These are phyloP conservation scores for Pelargonium hybrid DNA, from an alignment of 441 rosid genomes.

Conservation along the genomic window DNA sequence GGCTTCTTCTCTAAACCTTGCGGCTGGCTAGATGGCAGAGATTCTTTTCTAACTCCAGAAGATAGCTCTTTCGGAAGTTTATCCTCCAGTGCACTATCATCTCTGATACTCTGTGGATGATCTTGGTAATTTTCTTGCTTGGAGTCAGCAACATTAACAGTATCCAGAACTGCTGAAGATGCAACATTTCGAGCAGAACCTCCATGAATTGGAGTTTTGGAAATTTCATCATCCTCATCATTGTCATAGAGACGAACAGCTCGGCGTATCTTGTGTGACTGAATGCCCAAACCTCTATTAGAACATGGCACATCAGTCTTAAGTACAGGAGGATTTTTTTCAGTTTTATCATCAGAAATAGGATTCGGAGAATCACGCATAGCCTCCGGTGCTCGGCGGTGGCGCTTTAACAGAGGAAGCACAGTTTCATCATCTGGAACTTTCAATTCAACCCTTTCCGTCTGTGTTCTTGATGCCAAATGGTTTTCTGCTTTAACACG, in stretches of 20 bases:
- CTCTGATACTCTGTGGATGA: conserved; percentile 12
- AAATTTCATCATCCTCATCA: conserved; percentile 56
- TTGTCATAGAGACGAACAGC: conserved; percentile 63
- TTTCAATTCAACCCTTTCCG: conserved; percentile 16
- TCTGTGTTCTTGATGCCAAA: conserved; percentile 41
- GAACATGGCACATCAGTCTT: conserved; percentile 32
- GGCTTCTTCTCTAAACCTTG: conserved; percentile 29
- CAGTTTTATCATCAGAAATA: conserved; percentile 34
- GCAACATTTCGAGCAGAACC: conserved; percentile 28
- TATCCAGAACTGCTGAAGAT: conserved; percentile 25
- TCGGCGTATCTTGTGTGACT: conserved; percentile 60
- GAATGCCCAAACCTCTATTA: conserved; percentile 29
- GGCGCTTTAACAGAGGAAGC: conserved; percentile 49
- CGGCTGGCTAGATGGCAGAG: conserved; percentile 25
- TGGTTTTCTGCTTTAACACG: conserved; percentile 28
- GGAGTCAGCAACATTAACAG: too few relatives aligned
- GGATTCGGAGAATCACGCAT: conserved; percentile 35
- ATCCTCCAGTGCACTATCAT: conserved; percentile 24
- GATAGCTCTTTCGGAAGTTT: conserved; percentile 30
- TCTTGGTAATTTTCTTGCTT: too few relatives aligned
- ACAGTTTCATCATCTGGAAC: conserved; percentile 52
- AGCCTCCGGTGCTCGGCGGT: conserved; percentile 49
- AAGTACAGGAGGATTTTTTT: conserved; percentile 31
- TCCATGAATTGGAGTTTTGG: conserved; percentile 93
- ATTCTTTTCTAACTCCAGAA: conserved; percentile 26